Percentiles rank a stretch among this genome's conserved stretches.
These are phyloP conservation scores for Bassia scoparia DNA, from an alignment of 148 eudicot genomes.

Conservation along the genomic window DNA sequence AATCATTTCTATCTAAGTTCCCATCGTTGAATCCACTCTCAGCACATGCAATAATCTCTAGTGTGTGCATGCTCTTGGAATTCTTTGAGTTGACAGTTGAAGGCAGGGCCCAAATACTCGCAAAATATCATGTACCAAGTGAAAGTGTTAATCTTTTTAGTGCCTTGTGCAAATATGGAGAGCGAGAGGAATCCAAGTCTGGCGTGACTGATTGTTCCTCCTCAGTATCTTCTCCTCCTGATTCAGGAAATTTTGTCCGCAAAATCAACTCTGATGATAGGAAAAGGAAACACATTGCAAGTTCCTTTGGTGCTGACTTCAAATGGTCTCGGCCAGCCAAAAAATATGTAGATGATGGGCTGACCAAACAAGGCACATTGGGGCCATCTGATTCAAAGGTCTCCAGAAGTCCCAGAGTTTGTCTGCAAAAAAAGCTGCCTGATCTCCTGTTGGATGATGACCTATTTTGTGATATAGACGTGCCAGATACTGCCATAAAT, in stretches of 20 bases:
- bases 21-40: constrained; percentile 92
- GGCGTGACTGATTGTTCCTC: constrained; percentile 88
- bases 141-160: constrained; percentile 66
- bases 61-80: constrained; percentile 51
- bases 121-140: constrained; percentile 56
- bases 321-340: constrained; percentile 27
- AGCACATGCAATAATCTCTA: constrained; percentile 83
- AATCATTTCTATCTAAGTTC: constrained; percentile 75
- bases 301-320: constrained; percentile 32
- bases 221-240: constrained; percentile 77
- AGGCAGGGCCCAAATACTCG: constrained; percentile 46
- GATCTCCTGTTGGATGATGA: constrained; percentile 32
- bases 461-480: constrained; percentile 28
- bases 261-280: constrained; percentile 43
- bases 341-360: constrained; percentile 28
- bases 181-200: constrained; percentile 79
- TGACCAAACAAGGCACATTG: constrained; percentile 27
- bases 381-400: constrained; percentile 36
- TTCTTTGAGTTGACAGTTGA: constrained; percentile 60
- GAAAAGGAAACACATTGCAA: constrained; percentile 37
- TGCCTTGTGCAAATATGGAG: constrained; percentile 66
- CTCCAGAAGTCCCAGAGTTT: constrained; percentile 26
- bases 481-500: constrained; percentile 23
- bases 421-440: constrained; percentile 23
- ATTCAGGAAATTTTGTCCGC: constrained; percentile 39